Base-by-base conservation (phyloP, 2,329 filamentous ascomycete species). In the Lecanoromycetidae sp. region DNA sequence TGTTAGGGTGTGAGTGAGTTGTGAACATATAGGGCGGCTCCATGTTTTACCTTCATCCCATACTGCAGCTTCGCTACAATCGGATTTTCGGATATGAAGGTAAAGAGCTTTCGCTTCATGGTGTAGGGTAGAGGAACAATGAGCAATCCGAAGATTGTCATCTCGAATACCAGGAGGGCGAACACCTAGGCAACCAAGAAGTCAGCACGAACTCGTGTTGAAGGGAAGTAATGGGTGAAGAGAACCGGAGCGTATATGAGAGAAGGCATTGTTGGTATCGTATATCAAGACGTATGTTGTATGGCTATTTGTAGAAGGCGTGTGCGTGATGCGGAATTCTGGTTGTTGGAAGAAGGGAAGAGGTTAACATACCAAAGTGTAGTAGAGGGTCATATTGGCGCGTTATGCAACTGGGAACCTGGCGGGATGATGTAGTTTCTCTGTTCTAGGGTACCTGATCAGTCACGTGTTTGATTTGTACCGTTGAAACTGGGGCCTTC, bases 41-140 rank as follows among this genome's bases (percentile, higher is more conserved):
- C 20, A 7, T 12, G 34, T 35, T 62, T 23, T 65, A 80, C 79
- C 77, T 95, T 96, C 71, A 98, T 76, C 60, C 87, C 90, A 72
- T 98, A 95, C 72, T 96, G 90, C 55, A 96, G 66, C 66, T 96
- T 95, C 33, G 88, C 91, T 50, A 98, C 76, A 37, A 82, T 61
- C 4, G 77, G 83, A 63, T 82, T 93, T 62, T 90, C 86, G 44
- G 88, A 95, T 62, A 98, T 88, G 77, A 98, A 98, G 59, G 83
- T 87, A 64, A 95, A 94, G 63, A 95, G 79, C 71, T 79, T 86
- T 62, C 87, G 80, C 69, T 86, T 87, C 64, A 84, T 67, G 55
- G 76, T 80, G 71, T 94, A 95, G 37, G 91, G 91, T 58, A 96
- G 76, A 20, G 91, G 91, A 47, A 98, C 64, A 67, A 72, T 71